These are phyloP conservation scores for Rosellinia necatrix DNA, from an alignment of 2,329 filamentous ascomycete genomes.

Conservation along the genomic window DNA sequence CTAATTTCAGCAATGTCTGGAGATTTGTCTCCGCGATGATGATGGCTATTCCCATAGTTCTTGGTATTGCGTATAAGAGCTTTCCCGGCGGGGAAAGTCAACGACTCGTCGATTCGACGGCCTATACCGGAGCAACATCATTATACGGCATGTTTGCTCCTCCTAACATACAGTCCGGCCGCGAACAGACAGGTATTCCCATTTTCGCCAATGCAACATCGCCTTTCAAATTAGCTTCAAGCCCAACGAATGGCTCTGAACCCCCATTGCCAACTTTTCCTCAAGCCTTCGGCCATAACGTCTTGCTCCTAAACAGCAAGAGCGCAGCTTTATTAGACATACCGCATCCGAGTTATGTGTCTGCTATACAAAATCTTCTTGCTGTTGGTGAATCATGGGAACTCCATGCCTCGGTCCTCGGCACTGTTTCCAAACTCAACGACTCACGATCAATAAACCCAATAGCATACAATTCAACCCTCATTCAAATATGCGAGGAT, in stretches of 20 bases:
- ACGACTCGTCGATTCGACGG: not conserved
- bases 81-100: not conserved
- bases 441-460: not conserved
- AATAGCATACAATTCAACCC: too few relatives aligned
- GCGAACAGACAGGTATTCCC: not conserved
- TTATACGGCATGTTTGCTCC: not conserved
- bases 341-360: not conserved
- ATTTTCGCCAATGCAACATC: not conserved
- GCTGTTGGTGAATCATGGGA: not conserved
- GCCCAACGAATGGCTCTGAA: not conserved
- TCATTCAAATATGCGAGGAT: too few relatives aligned
- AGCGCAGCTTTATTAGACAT: not conserved
- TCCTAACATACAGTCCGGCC: not conserved
- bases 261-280: not conserved
- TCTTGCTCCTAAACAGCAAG: not conserved
- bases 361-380: not conserved
- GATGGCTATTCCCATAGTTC: not conserved
- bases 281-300: not conserved
- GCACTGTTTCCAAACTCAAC: not conserved
- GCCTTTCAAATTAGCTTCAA: not conserved
- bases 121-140: not conserved
- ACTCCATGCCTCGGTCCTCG: not conserved
- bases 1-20: not conserved
- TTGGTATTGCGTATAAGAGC: not conserved
- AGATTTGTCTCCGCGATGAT: not conserved